Percentiles rank a stretch among this genome's conserved stretches.
phyloP scores from a whole-genome alignment of 306 rosid species.

The Canavalia ensiformis region DNA sequence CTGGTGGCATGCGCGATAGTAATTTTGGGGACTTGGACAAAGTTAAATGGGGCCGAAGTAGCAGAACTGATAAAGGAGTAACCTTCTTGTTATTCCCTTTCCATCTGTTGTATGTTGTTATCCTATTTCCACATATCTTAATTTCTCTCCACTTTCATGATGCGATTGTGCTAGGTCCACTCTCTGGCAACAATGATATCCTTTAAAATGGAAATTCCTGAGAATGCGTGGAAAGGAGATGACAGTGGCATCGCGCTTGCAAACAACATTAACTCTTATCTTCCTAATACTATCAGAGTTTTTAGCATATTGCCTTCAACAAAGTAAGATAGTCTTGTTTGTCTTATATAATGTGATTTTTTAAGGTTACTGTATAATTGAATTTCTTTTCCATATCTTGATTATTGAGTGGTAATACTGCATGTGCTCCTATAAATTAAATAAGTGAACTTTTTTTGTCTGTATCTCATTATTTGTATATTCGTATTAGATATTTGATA shows the following conservation, averaged over 20 bases:
- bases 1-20: constrained; percentile 86
- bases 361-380: not conserved
- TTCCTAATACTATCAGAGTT: constrained; percentile 76
- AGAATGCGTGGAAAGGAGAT: constrained; percentile 79
- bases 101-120: constrained; percentile 28
- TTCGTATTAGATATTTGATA: not conserved
- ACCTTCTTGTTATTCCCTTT: constrained; percentile 42
- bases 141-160: constrained; percentile 33
- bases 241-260: constrained; percentile 74
- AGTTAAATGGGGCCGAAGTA: constrained; percentile 90
- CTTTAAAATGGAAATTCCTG: constrained; percentile 95
- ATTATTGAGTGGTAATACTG: constrained; percentile 2
- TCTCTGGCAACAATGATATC: constrained; percentile 86
- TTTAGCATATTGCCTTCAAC: constrained; percentile 84
- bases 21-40: constrained; percentile 84
- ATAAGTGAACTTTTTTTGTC: not conserved
- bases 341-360: constrained; percentile 11
- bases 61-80: constrained; percentile 98
- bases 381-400: constrained; percentile 28
- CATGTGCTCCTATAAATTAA: constrained; percentile 21
- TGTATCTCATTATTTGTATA: not conserved
- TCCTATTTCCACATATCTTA: not conserved
- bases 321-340: constrained; percentile 65
- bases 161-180: constrained; percentile 67
- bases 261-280: constrained; percentile 68